These are phyloP conservation scores for Graphiopsis chlorocephala DNA, from an alignment of 2,329 filamentous ascomycete species.

Conservation along the genomic window DNA sequence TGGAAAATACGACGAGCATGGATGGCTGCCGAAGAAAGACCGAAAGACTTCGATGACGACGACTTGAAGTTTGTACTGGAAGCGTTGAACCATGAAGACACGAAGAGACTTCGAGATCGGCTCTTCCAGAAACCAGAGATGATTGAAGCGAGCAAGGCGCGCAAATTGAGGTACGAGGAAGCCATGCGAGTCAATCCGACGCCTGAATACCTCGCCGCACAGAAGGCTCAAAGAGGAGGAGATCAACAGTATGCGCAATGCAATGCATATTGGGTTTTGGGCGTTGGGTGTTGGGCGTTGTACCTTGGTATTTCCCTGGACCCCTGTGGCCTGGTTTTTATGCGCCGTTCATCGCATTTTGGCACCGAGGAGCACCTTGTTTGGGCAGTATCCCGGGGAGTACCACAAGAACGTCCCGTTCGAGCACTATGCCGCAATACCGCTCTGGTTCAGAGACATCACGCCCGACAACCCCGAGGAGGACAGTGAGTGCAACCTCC, in stretches of 20 bases:
- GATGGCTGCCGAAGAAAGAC: conserved; percentile 15
- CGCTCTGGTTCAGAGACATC: not conserved
- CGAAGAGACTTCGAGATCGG: not conserved
- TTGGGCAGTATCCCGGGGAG: not conserved
- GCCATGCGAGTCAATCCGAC: conserved; percentile 6
- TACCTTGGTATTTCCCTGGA: not conserved
- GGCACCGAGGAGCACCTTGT: not conserved
- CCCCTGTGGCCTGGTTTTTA: conserved; percentile 3
- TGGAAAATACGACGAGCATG: conserved; percentile 12
- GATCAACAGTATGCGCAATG: not conserved
- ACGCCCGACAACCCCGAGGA: not conserved
- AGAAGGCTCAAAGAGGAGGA: not conserved
- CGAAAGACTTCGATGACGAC: conserved; percentile 12
- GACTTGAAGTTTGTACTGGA: conserved; percentile 11
- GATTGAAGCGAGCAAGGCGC: not conserved
- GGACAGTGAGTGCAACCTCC: not conserved
- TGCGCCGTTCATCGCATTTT: conserved; percentile 11
- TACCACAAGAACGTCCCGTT: not conserved
- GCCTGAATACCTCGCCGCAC: not conserved
- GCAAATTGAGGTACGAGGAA: not conserved
- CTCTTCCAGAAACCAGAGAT: conserved; percentile 6
- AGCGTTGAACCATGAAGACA: not conserved
- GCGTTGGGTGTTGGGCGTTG: too few relatives aligned
- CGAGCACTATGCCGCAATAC: not conserved
- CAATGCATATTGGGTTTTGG: not conserved